Conservation (phyloP, 2,329 filamentous ascomycete genomes). For the Teratosphaeriaceae sp. region DNA sequence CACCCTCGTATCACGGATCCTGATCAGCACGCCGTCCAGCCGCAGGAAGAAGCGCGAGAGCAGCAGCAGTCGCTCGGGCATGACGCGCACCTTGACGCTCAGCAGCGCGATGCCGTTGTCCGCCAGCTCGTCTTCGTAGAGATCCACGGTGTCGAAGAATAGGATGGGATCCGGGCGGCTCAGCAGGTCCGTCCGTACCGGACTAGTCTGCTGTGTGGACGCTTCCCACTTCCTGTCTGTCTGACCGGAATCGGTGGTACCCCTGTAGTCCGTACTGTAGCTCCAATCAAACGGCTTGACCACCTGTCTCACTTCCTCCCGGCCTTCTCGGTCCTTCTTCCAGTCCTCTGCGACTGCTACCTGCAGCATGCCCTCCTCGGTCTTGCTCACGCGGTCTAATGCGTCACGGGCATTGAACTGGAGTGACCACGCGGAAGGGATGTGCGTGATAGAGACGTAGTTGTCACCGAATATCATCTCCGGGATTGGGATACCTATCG, state of each 20-base stretch:
- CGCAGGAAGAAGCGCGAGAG: constrained; percentile 86
- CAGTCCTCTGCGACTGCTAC: constrained; percentile 90
- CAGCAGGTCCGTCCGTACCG: constrained; percentile 79
- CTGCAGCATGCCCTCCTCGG: constrained; percentile 80
- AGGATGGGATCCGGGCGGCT: constrained; percentile 87
- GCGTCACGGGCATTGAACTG: constrained; percentile 81
- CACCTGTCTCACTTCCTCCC: constrained; percentile 81
- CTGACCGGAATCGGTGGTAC: constrained; percentile 46
- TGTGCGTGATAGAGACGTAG: constrained; percentile 66
- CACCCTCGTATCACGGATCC: constrained; percentile 82
- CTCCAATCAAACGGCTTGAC: constrained; percentile 98
- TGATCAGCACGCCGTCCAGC: constrained; percentile 79
- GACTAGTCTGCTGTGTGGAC: constrained; percentile 33
- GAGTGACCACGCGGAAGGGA: constrained; percentile 68
- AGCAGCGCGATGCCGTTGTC: constrained; percentile 93
- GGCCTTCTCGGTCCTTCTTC: constrained; percentile 67
- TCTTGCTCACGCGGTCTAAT: constrained; percentile 89
- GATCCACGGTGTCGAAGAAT: constrained; percentile 92
- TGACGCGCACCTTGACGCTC: constrained; percentile 86
- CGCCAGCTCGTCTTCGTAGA: constrained; percentile 96
- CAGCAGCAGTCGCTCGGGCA: constrained; percentile 80
- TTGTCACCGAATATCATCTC: constrained; percentile 99
- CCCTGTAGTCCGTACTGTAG: constrained; percentile 82
- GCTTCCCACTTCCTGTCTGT: constrained; percentile 18
- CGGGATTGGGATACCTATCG: constrained; percentile 77